These are phyloP conservation scores for Cyberlindnera bimundalis DNA, from an alignment of 805 yeast species.

Conservation along the genomic window DNA sequence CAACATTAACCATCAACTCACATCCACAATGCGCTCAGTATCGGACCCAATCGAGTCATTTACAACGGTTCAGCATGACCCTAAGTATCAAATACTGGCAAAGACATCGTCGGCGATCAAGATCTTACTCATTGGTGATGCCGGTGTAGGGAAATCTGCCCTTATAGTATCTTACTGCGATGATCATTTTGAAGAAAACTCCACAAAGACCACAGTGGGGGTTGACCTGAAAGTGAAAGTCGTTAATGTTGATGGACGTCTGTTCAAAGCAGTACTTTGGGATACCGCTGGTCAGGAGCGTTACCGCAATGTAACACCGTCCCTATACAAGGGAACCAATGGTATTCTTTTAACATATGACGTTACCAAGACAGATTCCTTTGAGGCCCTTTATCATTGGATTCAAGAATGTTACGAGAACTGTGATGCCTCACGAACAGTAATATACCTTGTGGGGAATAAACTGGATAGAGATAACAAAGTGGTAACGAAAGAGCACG, in stretches of 20 bases:
- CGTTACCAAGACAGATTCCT: conserved; percentile 36
- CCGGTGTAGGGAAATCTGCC: conserved; percentile 48
- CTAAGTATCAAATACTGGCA: conserved; percentile 12
- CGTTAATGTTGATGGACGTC: conserved; percentile 41
- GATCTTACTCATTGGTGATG: conserved; percentile 40
- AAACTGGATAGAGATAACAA: conserved; percentile 38
- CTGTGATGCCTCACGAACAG: conserved; percentile 29
- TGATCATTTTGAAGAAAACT: conserved; percentile 32
- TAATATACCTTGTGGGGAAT: conserved; percentile 45
- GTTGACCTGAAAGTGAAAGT: conserved; percentile 43
- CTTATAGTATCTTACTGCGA: conserved; percentile 41
- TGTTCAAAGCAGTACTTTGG: conserved; percentile 44
- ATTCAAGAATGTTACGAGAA: conserved; percentile 39
- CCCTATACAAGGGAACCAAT: conserved; percentile 43
- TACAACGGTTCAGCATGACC: conserved; percentile 20
- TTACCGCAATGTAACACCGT: conserved; percentile 43
- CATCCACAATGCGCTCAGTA: conserved; percentile 12
- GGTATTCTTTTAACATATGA: conserved; percentile 44
- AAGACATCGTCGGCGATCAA: conserved; percentile 31
- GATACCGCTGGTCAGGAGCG: conserved; percentile 53
- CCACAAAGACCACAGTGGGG: conserved; percentile 42
- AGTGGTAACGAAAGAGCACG: conserved; percentile 38
- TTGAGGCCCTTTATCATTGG: conserved; percentile 40
- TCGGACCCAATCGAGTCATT: conserved; percentile 16
- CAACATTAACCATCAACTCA: conserved; percentile 24